Base-by-base conservation (phyloP, 805 yeast genomes). In the Nematodospora valgi region DNA sequence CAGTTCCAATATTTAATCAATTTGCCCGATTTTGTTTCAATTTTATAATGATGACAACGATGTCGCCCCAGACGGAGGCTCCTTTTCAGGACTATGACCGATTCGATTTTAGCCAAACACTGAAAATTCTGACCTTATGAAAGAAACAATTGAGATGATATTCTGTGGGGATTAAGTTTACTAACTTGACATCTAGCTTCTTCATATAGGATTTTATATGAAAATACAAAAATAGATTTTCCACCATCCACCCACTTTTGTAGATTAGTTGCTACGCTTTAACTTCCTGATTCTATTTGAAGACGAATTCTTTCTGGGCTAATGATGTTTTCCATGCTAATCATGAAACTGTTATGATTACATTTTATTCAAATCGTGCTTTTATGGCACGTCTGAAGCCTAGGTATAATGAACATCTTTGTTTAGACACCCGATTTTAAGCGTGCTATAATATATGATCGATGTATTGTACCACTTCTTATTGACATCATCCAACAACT, bases 31-130 rank as follows among this genome's bases (percentile, higher is more conserved):
- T n/a, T n/a, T n/a, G n/a, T n/a, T n/a, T n/a, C n/a, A n/a, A n/a
- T n/a, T n/a, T 49, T 53, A 43, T 42, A 25, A 44, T 76, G 83
- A 78, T 77, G 83, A 78, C 79, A 65, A 55, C 29, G 72, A 48
- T 78, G 83, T 78, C 83, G 83, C 83, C 83, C 83, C 83, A 78
- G 69, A 67, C 83, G 80, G 82, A 77, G 72, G 66, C 52, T 64
- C 72, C 73, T 66, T 45, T 65, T 67, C 73, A 67, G 73, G 73
- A 70, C 72, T 50, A 74, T 78, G 82, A 76, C 72, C 78, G 83
- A 78, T 66, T 77, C 83, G 83, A 77, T 74, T 49, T 50, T 30
- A 49, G 78, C 80, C 80, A 76, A 76, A 65, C 70, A 73, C 76
- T 76, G 82, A 74, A 76, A 76, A 74, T 74, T 76, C 82, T 77